A percentile compares a stretch with the other conserved stretches of the same genome.
phyloP scores from a whole-genome alignment of 441 rosid genomes.

The Adansonia grandidieri region DNA sequence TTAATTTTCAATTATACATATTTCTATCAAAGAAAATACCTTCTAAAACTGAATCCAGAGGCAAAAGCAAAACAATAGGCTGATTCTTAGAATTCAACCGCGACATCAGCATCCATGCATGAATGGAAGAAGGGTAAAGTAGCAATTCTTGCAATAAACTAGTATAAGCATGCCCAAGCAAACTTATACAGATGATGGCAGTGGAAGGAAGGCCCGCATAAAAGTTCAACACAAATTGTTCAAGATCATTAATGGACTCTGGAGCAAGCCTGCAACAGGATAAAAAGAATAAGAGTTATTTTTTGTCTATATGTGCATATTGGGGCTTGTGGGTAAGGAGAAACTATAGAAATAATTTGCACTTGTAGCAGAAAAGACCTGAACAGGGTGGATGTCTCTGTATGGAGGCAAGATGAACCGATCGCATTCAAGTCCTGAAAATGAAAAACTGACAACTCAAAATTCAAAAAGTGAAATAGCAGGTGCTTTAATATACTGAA shows the following conservation, averaged over 20 bases:
- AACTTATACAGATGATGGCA: conserved; percentile 71
- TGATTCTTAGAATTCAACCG: conserved; percentile 63
- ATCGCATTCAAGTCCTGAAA: conserved; percentile 43
- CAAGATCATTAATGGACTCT: conserved; percentile 65
- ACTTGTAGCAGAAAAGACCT: conserved; percentile 49
- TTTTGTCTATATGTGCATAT: neutral
- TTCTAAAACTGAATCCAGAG: conserved; percentile 67
- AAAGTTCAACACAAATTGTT: conserved; percentile 61
- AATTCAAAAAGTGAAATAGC: conserved; percentile 1
- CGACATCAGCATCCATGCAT: conserved; percentile 76
- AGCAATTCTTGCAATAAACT: conserved; percentile 62
- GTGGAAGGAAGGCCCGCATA: conserved; percentile 66
- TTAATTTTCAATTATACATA: conserved; percentile 27
- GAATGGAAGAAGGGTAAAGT: conserved; percentile 51
- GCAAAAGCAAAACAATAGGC: conserved; percentile 80
- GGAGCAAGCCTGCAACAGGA: conserved; percentile 76
- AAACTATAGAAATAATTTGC: neutral
- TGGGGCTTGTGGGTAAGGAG: neutral
- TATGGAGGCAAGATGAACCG: conserved; percentile 41
- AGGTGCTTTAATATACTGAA: neutral
- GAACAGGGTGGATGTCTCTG: conserved; percentile 48
- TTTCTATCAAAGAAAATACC: conserved; percentile 47
- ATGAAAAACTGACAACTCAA: conserved; percentile 12
- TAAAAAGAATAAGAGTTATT: conserved; percentile 17
- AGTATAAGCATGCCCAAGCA: conserved; percentile 63